Percentiles rank a stretch among this genome's conserved stretches.
These are phyloP conservation scores for Plasmodium vivax DNA, from an alignment of 169 alveolate species.

Conservation along the genomic window DNA sequence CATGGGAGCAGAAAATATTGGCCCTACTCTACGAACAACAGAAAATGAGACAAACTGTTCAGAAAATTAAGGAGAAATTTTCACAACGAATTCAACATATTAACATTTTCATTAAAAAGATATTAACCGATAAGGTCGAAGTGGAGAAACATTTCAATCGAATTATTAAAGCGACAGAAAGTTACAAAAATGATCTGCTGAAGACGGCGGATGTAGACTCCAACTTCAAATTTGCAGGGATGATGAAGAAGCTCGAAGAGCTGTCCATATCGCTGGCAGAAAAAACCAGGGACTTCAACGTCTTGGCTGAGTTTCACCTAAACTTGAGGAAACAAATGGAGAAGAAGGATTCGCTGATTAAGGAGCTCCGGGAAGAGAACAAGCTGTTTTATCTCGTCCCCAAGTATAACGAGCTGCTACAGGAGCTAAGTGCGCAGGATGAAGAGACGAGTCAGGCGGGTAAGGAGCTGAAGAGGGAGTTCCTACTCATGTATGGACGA, in stretches of 20 bases:
- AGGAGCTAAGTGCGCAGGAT: slow-evolving; percentile 35
- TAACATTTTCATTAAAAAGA: slow-evolving; percentile 78
- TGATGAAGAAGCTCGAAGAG: slow-evolving; percentile 83
- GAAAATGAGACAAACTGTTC: slow-evolving; percentile 81
- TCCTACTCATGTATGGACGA: slow-evolving; percentile 81
- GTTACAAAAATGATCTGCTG: slow-evolving; percentile 74
- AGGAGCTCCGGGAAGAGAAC: slow-evolving; percentile 76
- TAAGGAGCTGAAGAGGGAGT: slow-evolving; percentile 78
- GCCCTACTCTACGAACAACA: slow-evolving; percentile 86
- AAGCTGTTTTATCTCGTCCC: slow-evolving; percentile 77
- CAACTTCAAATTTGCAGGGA: slow-evolving; percentile 80
- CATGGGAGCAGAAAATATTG: slow-evolving; percentile 86
- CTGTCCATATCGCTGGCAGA: slow-evolving; percentile 79
- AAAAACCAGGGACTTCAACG: slow-evolving; percentile 78
- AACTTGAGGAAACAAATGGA: slow-evolving; percentile 48
- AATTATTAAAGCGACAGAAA: slow-evolving; percentile 76
- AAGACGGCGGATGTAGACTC: slow-evolving; percentile 80
- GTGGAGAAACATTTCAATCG: slow-evolving; percentile 82
- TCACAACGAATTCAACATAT: slow-evolving; percentile 76
- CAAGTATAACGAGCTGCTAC: slow-evolving; percentile 61
- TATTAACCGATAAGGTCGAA: slow-evolving; percentile 82
- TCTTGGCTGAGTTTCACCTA: slow-evolving; percentile 78
- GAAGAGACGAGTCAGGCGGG: slow-evolving; percentile 19
- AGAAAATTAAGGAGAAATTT: slow-evolving; percentile 79
- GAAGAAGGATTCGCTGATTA: slow-evolving; percentile 41